Evolutionary conservation across 306 rosid species (phyloP), one percentile per base, ranked within the genome.

Genomic region (Acacia confusa): DNA sequence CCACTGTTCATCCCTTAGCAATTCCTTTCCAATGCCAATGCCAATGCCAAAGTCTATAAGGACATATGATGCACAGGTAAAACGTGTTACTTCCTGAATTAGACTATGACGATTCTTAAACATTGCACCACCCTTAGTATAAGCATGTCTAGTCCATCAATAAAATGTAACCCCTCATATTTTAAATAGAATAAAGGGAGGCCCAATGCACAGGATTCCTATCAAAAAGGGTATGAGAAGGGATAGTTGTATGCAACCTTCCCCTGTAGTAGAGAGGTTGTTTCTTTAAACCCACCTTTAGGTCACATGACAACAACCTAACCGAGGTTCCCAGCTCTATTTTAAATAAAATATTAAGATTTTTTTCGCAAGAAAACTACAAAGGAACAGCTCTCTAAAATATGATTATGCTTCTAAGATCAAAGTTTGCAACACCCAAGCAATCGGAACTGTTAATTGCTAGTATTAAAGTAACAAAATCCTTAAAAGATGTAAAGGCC

Each of bases 21-120:
- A 41, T 28, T 81, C 22, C 11, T 38, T 57, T 55, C 45, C 28
- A 69, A 60, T 15, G 38, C 55, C 16, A 32, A 40, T 4, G 52
- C 45, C 28, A 69, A 60, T 15, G 38, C 55, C 16, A 32, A 40
- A 9, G 52, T 48, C 36, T 60, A 41, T 2, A 68, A 57, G 28
- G 53, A 74, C 74, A 47, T 34, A 73, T 20, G 57, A 41, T 0
- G 78, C 36, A 30, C 34, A 27, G n/a, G 63, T 63, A 14, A 55
- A 79, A 74, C 44, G 69, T 83, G 52, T 45, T 53, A 53, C 71
- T 53, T 74, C 63, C 40, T 2, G 41, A 47, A 65, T 32, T 13
- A 15, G 9, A 28, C n/a, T 55, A 27, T 55, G 40, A 27, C 68
- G 38, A 40, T 14, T 68, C 65, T 76, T 68, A 75, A 13, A 20